Evolutionary conservation across 169 alveolate species (phyloP).

Genomic region (Plasmodium vivax): DNA sequence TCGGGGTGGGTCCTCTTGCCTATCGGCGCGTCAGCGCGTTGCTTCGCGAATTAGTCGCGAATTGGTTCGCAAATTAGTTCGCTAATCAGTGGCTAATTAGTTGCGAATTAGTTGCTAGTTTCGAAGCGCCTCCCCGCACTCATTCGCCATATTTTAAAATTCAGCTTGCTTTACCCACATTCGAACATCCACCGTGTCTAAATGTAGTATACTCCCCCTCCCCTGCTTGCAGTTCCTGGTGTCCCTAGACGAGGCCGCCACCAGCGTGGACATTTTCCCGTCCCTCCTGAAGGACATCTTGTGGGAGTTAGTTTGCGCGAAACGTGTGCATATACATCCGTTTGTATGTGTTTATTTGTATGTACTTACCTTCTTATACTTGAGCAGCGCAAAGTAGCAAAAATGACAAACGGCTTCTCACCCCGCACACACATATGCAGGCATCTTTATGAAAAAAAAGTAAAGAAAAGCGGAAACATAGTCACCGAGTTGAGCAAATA

Average conservation of each 20-base stretch:
- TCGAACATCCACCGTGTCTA: background rate
- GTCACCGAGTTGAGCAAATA: slow-evolving; percentile 70
- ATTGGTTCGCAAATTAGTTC: too few species aligned
- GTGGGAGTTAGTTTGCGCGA: slow-evolving; percentile 62
- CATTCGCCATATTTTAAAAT: background rate
- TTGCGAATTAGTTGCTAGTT: background rate
- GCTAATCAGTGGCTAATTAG: too few species aligned
- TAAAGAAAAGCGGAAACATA: slow-evolving; percentile 37
- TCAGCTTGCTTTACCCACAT: background rate
- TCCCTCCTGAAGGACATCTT: slow-evolving; percentile 46
- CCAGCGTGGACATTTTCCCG: slow-evolving; percentile 55
- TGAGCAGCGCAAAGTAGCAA: background rate
- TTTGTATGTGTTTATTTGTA: background rate
- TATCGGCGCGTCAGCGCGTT: background rate
- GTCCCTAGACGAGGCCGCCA: slow-evolving; percentile 60
- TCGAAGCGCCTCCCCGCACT: background rate
- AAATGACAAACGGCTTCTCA: background rate
- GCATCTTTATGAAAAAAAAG: slow-evolving; percentile 60
- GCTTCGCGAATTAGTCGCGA: background rate
- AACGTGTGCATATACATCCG: background rate
- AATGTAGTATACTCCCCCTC: background rate
- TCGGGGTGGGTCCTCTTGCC: slow-evolving; percentile 32
- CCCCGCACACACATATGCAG: slow-evolving; percentile 11
- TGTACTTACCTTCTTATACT: background rate
- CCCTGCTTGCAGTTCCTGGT: slow-evolving; percentile 45